Evolutionary conservation across 2,329 filamentous ascomycete genomes (phyloP).

Genomic region (Alternaria sp.): DNA sequence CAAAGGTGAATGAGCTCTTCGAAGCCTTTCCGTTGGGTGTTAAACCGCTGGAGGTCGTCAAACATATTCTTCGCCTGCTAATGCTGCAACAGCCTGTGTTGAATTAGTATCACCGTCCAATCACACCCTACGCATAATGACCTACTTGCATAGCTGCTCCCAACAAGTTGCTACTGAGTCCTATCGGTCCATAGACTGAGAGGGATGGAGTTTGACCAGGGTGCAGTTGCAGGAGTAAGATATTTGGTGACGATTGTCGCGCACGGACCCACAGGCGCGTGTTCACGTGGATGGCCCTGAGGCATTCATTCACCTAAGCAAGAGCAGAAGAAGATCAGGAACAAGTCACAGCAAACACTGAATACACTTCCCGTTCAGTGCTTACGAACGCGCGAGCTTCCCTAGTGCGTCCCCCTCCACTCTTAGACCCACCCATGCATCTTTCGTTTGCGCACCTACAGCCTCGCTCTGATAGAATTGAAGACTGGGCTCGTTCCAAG

Average conservation of each 20-base stretch:
- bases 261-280: background rate
- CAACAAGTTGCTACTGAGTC: background rate
- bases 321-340: background rate
- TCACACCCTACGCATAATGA: background rate
- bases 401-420: conserved; percentile 72
- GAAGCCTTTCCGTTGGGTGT: too few species aligned
- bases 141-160: background rate
- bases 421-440: conserved; percentile 78
- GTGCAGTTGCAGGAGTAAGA: background rate
- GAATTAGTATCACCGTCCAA: background rate
- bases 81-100: background rate
- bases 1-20: background rate
- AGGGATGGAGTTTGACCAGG: background rate
- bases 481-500: conserved; percentile 92
- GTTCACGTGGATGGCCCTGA: background rate
- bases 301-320: background rate
- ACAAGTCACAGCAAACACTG: background rate
- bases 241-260: background rate
- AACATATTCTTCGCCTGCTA: background rate
- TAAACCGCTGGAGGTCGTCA: background rate
- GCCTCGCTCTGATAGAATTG: conserved; percentile 72
- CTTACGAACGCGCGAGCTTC: conserved; percentile 59
- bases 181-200: background rate
- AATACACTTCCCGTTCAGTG: background rate
- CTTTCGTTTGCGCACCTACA: conserved; percentile 70